Base-by-base conservation (phyloP, 306 rosid genomes). In the Benincasa hispida region DNA sequence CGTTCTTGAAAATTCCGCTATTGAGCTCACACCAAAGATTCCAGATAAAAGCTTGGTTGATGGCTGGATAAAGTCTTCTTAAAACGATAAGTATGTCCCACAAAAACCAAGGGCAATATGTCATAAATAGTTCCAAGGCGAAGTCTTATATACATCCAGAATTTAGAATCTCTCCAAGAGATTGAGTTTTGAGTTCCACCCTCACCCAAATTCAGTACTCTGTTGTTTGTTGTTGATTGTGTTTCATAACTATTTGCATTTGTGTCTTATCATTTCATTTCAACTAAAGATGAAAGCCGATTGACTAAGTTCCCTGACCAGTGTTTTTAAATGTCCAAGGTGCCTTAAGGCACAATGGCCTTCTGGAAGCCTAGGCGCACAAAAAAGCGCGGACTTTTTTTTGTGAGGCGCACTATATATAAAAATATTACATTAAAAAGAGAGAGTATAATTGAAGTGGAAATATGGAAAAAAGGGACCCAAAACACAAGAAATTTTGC, bases 211-310 rank as follows among this genome's bases (percentile, higher is more conserved):
- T 25, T 41, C 75, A 70, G 56, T 22, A 42, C 55, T 45, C 54
- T 37, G 15, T 66, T 68, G n/a, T 41, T 41, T 37, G 15, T 66
- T 68, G n/a, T 41, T 41, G 57, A 6, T 69, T 73, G 30, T 51
- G 58, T 77, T 79, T 75, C 66, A 32, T 61, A 41, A 80, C 68
- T 61, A 48, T 34, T n/a, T 47, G 62, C 54, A 3, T 59, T 27
- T 24, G 19, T 68, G 53, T 75, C 37, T 72, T 66, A 48, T 50
- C 63, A 30, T 37, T 41, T 19, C 41, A 30, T 18, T 60, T 68
- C 11, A 4, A 75, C 17, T 15, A 76, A 58, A 25, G 66, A 76
- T 58, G 70, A 57, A 72, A 72, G 41, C 59, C 59, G 48, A 45
- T 69, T 17, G 15, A 24, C 22, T 22, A 22, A 27, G 27, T 77